phyloP scores from a whole-genome alignment of 148 eudicot species.

The Tetragonia tetragonoides region DNA sequence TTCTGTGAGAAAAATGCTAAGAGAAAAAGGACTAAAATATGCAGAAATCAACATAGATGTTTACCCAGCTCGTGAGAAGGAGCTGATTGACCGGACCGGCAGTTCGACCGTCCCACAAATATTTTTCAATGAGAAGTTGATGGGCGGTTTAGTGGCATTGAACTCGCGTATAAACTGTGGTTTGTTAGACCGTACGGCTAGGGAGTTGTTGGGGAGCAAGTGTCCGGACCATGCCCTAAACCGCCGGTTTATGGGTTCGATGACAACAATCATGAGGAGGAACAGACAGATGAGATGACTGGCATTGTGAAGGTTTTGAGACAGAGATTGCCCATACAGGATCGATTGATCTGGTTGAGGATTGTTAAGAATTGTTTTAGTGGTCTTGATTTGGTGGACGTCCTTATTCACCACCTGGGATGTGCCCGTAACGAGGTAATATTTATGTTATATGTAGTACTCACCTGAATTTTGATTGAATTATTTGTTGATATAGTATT shows the following conservation, averaged over 20 bases:
- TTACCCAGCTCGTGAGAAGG: conserved; percentile 59
- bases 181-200: conserved; percentile 47
- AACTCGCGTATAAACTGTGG: conserved; percentile 79
- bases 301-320: conserved; percentile 59
- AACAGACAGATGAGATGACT: conserved; percentile 59
- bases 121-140: conserved; percentile 75
- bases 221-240: conserved; percentile 71
- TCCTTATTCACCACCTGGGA: conserved; percentile 43
- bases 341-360: conserved; percentile 75
- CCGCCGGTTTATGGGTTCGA: conserved; percentile 86
- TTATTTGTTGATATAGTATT: no score
- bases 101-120: conserved; percentile 67
- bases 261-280: conserved; percentile 68
- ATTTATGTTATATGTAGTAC: neutral
- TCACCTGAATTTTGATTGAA: no score
- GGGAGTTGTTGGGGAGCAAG: conserved; percentile 58
- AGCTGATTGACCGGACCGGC: conserved; percentile 61
- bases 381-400: conserved; percentile 67
- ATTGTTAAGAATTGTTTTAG: conserved; percentile 72
- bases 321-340: conserved; percentile 73
- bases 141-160: conserved; percentile 82
- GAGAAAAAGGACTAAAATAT: conserved; percentile 56
- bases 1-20: conserved; percentile 41
- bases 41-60: conserved; percentile 90
- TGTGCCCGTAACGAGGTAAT: conserved; percentile 58